phyloP scores from a whole-genome alignment of 805 yeast genomes.

The Diddensiella caesifluorescens region DNA sequence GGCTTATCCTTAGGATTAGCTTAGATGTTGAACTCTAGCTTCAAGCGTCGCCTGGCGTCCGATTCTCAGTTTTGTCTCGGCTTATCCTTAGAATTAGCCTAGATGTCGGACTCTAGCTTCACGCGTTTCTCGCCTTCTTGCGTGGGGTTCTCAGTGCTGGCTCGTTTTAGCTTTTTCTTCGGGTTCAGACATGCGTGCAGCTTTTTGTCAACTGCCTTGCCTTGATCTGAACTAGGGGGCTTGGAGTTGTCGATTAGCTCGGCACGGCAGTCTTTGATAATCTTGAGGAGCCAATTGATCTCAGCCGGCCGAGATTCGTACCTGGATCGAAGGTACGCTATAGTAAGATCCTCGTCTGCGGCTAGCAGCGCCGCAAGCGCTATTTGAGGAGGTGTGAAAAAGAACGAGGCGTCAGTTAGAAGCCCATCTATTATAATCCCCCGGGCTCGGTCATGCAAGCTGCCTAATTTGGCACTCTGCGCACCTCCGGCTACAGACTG shows the following conservation, averaged over 20 bases:
- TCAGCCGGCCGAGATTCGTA: constrained; percentile 12
- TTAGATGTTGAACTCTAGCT: no score
- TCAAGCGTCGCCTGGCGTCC: no score
- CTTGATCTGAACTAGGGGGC: constrained; percentile 29
- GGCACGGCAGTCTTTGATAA: constrained; percentile 27
- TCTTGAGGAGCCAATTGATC: constrained; percentile 10
- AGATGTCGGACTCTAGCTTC: constrained; percentile 8
- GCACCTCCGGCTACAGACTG: constrained; percentile 54
- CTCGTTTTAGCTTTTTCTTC: constrained; percentile 16
- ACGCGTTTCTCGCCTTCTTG: neutral
- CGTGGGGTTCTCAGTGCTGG: neutral
- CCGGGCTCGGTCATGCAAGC: constrained; percentile 65
- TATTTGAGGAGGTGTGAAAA: constrained; percentile 90
- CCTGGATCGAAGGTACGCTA: constrained; percentile 9
- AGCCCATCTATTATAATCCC: constrained; percentile 60
- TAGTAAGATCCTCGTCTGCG: constrained; percentile 34
- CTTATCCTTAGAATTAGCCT: no score
- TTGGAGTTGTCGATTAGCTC: constrained; percentile 19
- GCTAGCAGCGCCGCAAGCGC: constrained; percentile 80
- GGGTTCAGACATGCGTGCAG: constrained; percentile 31
- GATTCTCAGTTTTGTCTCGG: no score
- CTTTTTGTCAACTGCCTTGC: constrained; percentile 32
- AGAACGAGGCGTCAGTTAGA: constrained; percentile 68
- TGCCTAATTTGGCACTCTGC: constrained; percentile 51
- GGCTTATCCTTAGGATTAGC: no score